Conservation (phyloP, 179 eudicot genomes). For the Carnegiea gigantea region DNA sequence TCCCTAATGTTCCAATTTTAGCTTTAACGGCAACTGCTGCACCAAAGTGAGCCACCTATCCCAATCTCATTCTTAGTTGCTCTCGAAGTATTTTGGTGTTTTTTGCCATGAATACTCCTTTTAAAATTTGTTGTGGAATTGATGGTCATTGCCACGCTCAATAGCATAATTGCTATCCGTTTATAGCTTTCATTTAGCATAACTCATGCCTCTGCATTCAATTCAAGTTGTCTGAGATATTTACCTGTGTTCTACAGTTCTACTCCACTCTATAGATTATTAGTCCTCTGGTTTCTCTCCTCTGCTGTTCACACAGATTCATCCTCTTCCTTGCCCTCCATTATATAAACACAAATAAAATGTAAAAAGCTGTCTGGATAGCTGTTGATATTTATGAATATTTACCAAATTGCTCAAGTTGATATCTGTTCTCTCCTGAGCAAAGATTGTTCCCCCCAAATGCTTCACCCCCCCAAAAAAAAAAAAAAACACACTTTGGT, state of each 20-base stretch:
- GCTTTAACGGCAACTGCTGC: conserved; percentile 98
- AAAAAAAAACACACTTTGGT: background rate
- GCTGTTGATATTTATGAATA: too few relatives aligned
- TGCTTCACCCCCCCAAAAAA: background rate
- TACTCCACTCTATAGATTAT: too few relatives aligned
- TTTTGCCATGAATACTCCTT: background rate
- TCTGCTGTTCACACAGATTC: too few relatives aligned
- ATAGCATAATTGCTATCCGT: background rate
- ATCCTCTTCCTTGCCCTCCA: too few relatives aligned
- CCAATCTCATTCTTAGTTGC: background rate
- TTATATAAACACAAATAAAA: too few relatives aligned
- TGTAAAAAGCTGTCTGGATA: too few relatives aligned
- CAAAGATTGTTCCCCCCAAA: too few relatives aligned
- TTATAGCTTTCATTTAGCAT: background rate
- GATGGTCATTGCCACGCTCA: background rate
- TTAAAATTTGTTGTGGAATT: conserved; percentile 3
- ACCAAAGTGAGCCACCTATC: conserved; percentile 67
- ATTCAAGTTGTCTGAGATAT: background rate
- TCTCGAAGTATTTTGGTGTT: conserved; percentile 3
- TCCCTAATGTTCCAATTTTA: conserved; percentile 77
- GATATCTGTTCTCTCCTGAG: too few relatives aligned
- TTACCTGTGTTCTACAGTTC: background rate
- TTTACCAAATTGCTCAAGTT: too few relatives aligned
- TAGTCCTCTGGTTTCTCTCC: too few relatives aligned
- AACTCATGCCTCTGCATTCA: background rate